These are phyloP conservation scores for Ceriops tagal DNA, from an alignment of 345 rosid species.

Conservation along the genomic window DNA sequence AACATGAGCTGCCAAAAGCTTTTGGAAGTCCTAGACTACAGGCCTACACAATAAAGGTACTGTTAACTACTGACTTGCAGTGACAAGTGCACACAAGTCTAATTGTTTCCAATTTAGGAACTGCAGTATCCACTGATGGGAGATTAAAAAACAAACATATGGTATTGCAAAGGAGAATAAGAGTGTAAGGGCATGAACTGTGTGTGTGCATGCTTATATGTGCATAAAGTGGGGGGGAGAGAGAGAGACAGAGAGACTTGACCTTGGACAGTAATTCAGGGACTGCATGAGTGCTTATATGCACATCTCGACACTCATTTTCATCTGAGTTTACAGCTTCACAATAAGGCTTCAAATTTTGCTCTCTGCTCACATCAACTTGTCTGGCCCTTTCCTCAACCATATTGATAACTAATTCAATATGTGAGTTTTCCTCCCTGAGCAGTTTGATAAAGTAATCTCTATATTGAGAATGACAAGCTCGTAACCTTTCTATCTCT, in stretches of 20 bases:
- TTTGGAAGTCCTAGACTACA: too few relatives aligned
- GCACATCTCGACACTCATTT: slow-evolving; percentile 56
- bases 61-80: neutral
- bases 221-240: too few relatives aligned
- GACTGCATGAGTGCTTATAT: slow-evolving; percentile 38
- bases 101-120: neutral
- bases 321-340: slow-evolving; percentile 43
- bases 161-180: neutral
- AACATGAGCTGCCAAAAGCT: too few relatives aligned
- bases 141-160: neutral
- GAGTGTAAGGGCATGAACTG: too few relatives aligned
- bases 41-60: neutral
- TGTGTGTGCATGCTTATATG: too few relatives aligned
- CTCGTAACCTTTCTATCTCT: slow-evolving; percentile 46
- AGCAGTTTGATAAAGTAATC: slow-evolving; percentile 51
- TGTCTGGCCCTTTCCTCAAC: slow-evolving; percentile 50
- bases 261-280: slow-evolving; percentile 43
- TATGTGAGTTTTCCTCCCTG: slow-evolving; percentile 49
- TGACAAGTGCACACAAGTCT: neutral
- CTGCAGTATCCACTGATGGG: neutral
- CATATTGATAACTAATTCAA: slow-evolving; percentile 38
- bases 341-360: slow-evolving; percentile 28
- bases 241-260: neutral
- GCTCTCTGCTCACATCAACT: slow-evolving; percentile 28
- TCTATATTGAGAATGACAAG: slow-evolving; percentile 60